These are phyloP conservation scores for Termitomyces sp. DNA, from an alignment of 768 basidiomycete genomes.

Conservation along the genomic window DNA sequence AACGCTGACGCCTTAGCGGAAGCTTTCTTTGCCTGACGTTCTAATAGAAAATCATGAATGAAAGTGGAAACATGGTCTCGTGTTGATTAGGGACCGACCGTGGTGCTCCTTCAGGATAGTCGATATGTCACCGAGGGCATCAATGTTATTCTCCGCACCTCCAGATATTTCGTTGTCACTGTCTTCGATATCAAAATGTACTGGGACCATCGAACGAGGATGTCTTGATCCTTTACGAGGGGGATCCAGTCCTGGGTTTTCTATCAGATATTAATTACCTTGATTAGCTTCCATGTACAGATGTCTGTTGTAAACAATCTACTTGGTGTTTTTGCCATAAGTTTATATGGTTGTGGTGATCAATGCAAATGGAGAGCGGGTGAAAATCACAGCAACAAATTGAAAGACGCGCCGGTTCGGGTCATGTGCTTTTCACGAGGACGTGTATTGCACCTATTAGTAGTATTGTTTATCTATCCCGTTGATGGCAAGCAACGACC, in stretches of 20 bases:
- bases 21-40: conserved; percentile 28
- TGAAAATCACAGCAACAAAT: no score
- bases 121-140: conserved; percentile 10
- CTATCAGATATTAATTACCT: background rate
- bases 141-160: conserved; percentile 14
- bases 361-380: no score
- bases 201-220: conserved; percentile 17
- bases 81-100: conserved; percentile 12
- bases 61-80: conserved; percentile 4
- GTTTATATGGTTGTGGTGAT: background rate
- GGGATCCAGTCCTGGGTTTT: background rate
- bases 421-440: conserved; percentile 4
- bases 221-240: background rate
- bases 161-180: conserved; percentile 20
- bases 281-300: background rate
- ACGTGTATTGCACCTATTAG: no score
- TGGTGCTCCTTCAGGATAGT: conserved; percentile 15
- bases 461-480: background rate
- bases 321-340: conserved; percentile 1
- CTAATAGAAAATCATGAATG: conserved; percentile 12
- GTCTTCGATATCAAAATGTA: conserved; percentile 13
- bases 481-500: background rate
- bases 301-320: background rate
- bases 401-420: no score
- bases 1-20: conserved; percentile 25